These are phyloP conservation scores for Stereum hirsutum DNA, from an alignment of 1,284 basidiomycete genomes.

Conservation along the genomic window DNA sequence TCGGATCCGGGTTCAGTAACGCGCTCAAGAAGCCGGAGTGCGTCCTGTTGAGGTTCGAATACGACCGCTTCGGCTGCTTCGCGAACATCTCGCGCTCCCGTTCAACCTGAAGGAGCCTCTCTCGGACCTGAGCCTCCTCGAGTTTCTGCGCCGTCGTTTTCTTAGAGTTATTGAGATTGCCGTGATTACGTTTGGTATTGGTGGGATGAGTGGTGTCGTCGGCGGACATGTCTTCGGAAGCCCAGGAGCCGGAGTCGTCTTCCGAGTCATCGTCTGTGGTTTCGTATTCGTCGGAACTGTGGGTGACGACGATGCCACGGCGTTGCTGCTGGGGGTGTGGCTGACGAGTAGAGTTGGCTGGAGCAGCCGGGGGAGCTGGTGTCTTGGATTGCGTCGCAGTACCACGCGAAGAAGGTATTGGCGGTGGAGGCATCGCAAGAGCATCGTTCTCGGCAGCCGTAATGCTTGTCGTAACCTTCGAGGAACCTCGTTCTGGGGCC, in stretches of 20 bases:
- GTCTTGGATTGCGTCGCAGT: too few species aligned
- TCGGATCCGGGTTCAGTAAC: conserved; percentile 62
- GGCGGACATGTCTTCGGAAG: conserved; percentile 38
- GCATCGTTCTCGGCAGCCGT: too few species aligned
- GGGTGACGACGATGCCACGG: conserved; percentile 19
- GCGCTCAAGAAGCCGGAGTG: conserved; percentile 53
- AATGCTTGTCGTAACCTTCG: too few species aligned
- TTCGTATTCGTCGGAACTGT: conserved; percentile 27
- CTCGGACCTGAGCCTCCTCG: conserved; percentile 25
- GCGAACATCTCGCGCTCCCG: conserved; percentile 70
- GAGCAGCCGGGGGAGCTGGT: too few species aligned
- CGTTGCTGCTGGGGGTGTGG: conserved; percentile 6
- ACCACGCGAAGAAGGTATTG: too few species aligned
- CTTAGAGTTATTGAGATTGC: too few species aligned
- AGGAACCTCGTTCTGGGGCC: too few species aligned
- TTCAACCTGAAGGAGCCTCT: conserved; percentile 53
- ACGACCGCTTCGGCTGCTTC: conserved; percentile 62
- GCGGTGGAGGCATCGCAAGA: too few species aligned
- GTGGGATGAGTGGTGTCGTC: too few species aligned
- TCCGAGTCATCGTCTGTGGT: conserved; percentile 44
- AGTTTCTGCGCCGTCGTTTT: conserved; percentile 17
- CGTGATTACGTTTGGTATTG: too few species aligned
- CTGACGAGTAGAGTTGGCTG: too few species aligned
- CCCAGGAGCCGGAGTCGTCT: conserved; percentile 33
- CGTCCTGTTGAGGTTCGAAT: conserved; percentile 47